These are phyloP conservation scores for Penicillium thymicola DNA, from an alignment of 2,329 filamentous ascomycete species.

Conservation along the genomic window DNA sequence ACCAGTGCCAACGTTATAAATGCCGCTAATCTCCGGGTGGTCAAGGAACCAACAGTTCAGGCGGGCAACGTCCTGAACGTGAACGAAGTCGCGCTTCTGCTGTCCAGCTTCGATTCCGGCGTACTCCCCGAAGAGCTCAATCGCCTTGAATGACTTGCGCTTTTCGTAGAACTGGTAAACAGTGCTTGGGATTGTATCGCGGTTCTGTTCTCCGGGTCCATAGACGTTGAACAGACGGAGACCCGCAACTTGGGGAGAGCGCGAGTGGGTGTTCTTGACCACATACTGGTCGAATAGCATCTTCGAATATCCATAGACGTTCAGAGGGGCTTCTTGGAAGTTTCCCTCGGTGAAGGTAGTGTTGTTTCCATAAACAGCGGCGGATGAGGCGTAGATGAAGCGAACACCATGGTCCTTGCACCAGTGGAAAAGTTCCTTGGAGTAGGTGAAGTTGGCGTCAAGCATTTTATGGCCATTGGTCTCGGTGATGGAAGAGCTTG, in stretches of 20 bases:
- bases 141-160: slow-evolving; percentile 1
- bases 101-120: slow-evolving; percentile 2
- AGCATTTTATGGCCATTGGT: neutral
- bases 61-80: slow-evolving; percentile 6
- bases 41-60: slow-evolving; percentile 9
- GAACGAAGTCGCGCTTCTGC: slow-evolving; percentile 4
- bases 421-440: slow-evolving; percentile 6
- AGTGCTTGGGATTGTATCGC: neutral
- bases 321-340: neutral
- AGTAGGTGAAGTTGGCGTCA: slow-evolving; percentile 3
- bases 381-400: slow-evolving; percentile 6
- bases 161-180: slow-evolving; percentile 2
- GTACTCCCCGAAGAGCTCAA: slow-evolving; percentile 5
- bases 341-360: neutral
- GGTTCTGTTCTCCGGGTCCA: slow-evolving; percentile 1
- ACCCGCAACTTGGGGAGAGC: neutral
- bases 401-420: neutral
- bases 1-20: slow-evolving; percentile 7
- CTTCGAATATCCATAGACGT: neutral
- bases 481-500: neutral
- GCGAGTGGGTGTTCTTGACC: neutral
- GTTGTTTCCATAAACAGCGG: neutral
- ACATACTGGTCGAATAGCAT: slow-evolving; percentile 5
- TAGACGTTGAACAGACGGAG: slow-evolving; percentile 5
- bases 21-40: slow-evolving; percentile 1